Evolutionary conservation across 495 filamentous ascomycete species (phyloP).

Genomic region (Aeminium ludgeri): DNA sequence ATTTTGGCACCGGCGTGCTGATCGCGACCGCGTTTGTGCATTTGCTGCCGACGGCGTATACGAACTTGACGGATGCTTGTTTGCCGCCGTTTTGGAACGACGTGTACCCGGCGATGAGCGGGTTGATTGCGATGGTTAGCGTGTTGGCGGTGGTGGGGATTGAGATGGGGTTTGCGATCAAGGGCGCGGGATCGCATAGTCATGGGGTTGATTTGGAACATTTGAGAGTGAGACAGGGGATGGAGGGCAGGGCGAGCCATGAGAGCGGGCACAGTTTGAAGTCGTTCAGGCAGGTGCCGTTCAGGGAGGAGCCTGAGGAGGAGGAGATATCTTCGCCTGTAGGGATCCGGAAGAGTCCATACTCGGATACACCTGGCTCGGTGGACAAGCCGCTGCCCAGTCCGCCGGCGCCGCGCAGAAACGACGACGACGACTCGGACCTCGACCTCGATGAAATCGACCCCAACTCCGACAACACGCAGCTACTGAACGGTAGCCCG

Average conservation of each 20-base stretch:
- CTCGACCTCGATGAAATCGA: conserved; percentile 24
- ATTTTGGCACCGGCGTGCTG: conserved; percentile 35
- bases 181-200: conserved; percentile 23
- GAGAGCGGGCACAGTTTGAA: conserved; percentile 17
- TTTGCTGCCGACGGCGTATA: conserved; percentile 29
- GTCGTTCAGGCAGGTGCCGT: conserved; percentile 10
- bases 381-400: conserved; percentile 14
- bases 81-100: conserved; percentile 30
- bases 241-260: conserved; percentile 2
- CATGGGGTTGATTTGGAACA: conserved; percentile 12
- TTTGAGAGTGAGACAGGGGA: conserved; percentile 1
- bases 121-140: conserved; percentile 26
- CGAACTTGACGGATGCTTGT: conserved; percentile 29
- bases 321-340: not conserved
- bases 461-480: conserved; percentile 8
- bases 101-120: conserved; percentile 29
- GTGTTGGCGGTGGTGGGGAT: conserved; percentile 30
- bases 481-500: conserved; percentile 3
- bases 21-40: conserved; percentile 34
- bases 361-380: conserved; percentile 3
- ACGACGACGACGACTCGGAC: conserved; percentile 20
- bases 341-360: conserved; percentile 1
- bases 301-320: conserved; percentile 6
- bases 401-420: conserved; percentile 1
- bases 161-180: conserved; percentile 30